Base-by-base conservation (phyloP, 2,329 filamentous ascomycete genomes). In the Rhynchosporium graminicola region DNA sequence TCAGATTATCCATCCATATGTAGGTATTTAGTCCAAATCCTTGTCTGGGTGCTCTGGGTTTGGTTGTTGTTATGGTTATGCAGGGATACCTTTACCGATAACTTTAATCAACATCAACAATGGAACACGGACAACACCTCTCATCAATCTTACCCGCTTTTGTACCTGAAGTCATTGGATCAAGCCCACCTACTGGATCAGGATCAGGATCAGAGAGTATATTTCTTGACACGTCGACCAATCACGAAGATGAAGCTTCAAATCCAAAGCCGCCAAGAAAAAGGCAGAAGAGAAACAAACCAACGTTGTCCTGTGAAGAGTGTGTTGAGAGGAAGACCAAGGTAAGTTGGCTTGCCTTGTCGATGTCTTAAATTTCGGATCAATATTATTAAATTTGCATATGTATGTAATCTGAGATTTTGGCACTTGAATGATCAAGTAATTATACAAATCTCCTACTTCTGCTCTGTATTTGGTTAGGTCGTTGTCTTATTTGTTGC, bases 301-400 rank as follows among this genome's bases (percentile, higher is more conserved):
- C 90, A 3, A 93, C 90, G 0, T 74, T 93, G 65, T 91, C 88
- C 55, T 93, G 90, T 71, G 83, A 87, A 65, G 89, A 92, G 74
- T 94, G 90, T 72, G 90, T 93, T 28, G 89, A 92, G 76, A 81
- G 90, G 68, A 93, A 93, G 77, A 93, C 90, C 29, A 93, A 91
- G 81, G 88, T 88, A 74, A 59, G 70, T 6, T 36, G 33, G 1
- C 9, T 10, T 36, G 33, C 33, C 1, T 10, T 3, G 9, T 6
- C 33, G 2, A 1, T 2, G 5, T 36, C 33, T 36, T 10, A 3
- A 36, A 6, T 1, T 6, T 36, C 1, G 33, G 6, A 36, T 10
- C 1, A 1, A 1, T 6, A 6, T 10, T 36, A 1, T 36, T 36
- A 36, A 1, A 10, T 36, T 40, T 3, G 36, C n/a, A 15, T 7